Evolutionary conservation across 176 grass and related monocot genomes (phyloP).

Genomic region (Carex cristatella): DNA sequence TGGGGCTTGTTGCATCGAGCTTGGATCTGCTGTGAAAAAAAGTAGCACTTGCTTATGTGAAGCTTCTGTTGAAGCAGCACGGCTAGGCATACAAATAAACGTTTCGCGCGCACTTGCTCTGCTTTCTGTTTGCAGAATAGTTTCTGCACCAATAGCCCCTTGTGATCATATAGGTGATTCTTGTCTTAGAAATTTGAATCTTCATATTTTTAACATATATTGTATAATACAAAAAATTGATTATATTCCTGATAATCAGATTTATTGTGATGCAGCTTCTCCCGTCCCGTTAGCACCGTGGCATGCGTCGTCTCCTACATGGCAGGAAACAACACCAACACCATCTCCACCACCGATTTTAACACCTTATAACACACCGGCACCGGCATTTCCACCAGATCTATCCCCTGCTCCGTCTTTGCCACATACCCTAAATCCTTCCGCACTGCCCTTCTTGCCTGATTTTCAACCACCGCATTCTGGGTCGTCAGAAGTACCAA

Average conservation of each 20-base stretch:
- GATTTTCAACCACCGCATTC: not conserved
- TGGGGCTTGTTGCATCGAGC: not conserved
- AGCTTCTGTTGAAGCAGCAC: not conserved
- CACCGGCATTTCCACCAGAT: not conserved
- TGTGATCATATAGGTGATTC: not conserved
- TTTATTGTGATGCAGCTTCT: not conserved
- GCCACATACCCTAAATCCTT: not conserved
- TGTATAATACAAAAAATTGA: not conserved
- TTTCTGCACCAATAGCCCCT: not conserved
- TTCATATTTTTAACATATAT: not conserved
- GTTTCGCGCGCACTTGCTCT: not conserved
- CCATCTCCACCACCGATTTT: not conserved
- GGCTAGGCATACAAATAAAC: not conserved
- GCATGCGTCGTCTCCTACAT: not conserved
- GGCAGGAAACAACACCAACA: not conserved
- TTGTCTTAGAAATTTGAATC: not conserved
- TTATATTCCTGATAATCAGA: not conserved
- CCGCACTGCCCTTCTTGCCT: not conserved
- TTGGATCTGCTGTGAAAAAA: not conserved
- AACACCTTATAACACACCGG: not conserved
- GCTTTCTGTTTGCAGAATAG: slow-evolving; percentile 5
- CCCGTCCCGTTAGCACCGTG: not conserved
- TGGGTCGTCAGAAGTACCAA: not conserved
- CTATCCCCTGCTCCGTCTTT: not conserved
- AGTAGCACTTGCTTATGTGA: slow-evolving; percentile 1